A percentile compares a stretch with the other conserved stretches of the same genome.
phyloP scores from a whole-genome alignment of 768 basidiomycete species.

The Rhodotorula sphaerocarpa region DNA sequence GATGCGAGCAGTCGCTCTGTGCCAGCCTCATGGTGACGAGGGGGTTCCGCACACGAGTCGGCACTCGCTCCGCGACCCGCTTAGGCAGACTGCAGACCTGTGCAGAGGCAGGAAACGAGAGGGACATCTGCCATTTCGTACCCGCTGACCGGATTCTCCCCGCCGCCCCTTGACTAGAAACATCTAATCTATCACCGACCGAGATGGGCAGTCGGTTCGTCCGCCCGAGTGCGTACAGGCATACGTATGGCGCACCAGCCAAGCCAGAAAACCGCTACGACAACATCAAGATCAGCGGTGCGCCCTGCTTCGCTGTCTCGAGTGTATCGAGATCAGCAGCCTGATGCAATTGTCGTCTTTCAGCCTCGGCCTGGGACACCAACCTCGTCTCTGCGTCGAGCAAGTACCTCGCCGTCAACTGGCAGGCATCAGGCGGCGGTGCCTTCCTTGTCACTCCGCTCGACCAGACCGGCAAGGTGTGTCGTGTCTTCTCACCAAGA shows the following conservation, averaged over 20 bases:
- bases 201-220: conserved; percentile 1
- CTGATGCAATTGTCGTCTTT: neutral
- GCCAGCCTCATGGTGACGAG: no score
- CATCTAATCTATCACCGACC: no score
- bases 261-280: conserved; percentile 30
- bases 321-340: neutral
- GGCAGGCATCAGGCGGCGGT: conserved; percentile 76
- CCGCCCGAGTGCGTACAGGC: neutral
- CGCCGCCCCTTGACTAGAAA: no score
- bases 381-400: conserved; percentile 79
- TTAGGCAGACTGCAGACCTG: no score
- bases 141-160: no score
- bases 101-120: no score
- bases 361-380: conserved; percentile 70
- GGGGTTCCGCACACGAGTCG: no score
- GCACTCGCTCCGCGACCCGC: no score
- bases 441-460: conserved; percentile 91
- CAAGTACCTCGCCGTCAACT: conserved; percentile 86
- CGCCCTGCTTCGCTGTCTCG: neutral
- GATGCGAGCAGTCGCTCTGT: no score
- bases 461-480: conserved; percentile 53
- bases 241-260: conserved; percentile 10
- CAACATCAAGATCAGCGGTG: conserved; percentile 34
- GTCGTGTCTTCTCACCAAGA: conserved; percentile 60
- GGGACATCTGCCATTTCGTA: no score